phyloP scores from a whole-genome alignment of 139 green algal species.

The Asterochloris sp. region DNA sequence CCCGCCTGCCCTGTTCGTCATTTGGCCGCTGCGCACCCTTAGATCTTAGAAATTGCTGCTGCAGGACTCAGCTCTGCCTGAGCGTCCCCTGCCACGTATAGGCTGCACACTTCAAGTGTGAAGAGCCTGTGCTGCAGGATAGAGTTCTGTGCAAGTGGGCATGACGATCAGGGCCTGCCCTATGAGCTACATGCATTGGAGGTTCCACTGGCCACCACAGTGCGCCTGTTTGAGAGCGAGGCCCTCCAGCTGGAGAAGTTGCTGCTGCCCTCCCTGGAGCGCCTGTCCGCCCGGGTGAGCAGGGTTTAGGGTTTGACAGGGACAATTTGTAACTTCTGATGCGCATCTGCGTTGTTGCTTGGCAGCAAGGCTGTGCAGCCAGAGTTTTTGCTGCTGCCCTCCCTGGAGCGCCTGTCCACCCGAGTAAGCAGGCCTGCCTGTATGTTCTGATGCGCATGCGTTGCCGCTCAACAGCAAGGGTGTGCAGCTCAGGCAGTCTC shows the following conservation, averaged over 20 bases:
- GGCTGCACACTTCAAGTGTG: too few species aligned
- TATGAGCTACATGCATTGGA: slow-evolving; percentile 49
- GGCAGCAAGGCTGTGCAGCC: slow-evolving; percentile 22
- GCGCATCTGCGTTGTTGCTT: slow-evolving; percentile 2
- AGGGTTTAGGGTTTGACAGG: too few species aligned
- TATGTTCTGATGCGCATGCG: too few species aligned
- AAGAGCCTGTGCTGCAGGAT: neutral
- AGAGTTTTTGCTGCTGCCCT: neutral
- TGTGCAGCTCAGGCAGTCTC: neutral
- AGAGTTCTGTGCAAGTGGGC: slow-evolving; percentile 5
- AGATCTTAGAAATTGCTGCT: too few species aligned
- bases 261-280: slow-evolving; percentile 17
- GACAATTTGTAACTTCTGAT: too few species aligned
- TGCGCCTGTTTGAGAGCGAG: slow-evolving; percentile 29
- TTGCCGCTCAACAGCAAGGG: slow-evolving; percentile 32
- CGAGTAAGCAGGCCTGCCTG: too few species aligned
- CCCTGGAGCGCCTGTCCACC: slow-evolving; percentile 13
- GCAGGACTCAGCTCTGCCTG: too few species aligned
- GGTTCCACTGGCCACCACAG: slow-evolving; percentile 14
- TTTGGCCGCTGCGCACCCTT: too few species aligned
- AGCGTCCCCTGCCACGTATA: too few species aligned
- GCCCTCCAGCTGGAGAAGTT: slow-evolving; percentile 8
- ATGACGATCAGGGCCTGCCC: slow-evolving; percentile 25
- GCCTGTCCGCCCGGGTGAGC: slow-evolving; percentile 15
- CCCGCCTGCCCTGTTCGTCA: too few species aligned